Base-by-base conservation (phyloP, 768 basidiomycete genomes). In the Saitozyma sp. region DNA sequence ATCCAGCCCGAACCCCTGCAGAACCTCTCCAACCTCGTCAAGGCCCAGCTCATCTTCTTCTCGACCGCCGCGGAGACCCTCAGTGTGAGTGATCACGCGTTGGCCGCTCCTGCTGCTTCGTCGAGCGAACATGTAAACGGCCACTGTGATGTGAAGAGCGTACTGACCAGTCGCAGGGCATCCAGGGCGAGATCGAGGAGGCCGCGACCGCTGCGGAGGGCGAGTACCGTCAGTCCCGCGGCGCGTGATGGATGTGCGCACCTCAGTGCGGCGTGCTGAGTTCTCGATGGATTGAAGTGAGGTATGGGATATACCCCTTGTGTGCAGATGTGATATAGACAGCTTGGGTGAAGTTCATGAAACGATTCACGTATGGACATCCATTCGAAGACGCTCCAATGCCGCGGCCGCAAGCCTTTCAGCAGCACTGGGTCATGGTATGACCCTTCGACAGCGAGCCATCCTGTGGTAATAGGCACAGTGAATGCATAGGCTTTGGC, bases 141-240 rank as follows among this genome's bases (percentile, higher is more conserved):
- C 38, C 8, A 43, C 3, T 43, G 54, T 49, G n/a, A 46, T 38
- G 16, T 11, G 45, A 11, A 46, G 45, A 46, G 1, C 42, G 39
- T 29, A 41, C 58, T 67, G 62, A 63, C 19, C 50, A 14, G 9
- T 53, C 29, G 53, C 58, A 77, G 76, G 82, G 84, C 50, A 85
- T 90, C 51, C 91, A 94, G 78, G 90, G 90, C 54, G 92, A 96
- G 78, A 89, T 97, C 53, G 94, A 96, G 67, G 93, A 97, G 69
- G 84, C 95, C 68, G 88, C 87, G 62, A 89, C 93, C 41, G 91
- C 91, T 51, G 92, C 94, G 0, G 94, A 97, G 80, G 91, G 91
- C 61, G 91, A 94, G 77, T 97, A 95, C 83, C 89, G 94, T 88
- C 64, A 66, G 19, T 76, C 75, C n/a, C 66, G 78, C 52, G 78